Base-by-base conservation (phyloP, 148 eudicot species). In the Linanthus parryae region DNA sequence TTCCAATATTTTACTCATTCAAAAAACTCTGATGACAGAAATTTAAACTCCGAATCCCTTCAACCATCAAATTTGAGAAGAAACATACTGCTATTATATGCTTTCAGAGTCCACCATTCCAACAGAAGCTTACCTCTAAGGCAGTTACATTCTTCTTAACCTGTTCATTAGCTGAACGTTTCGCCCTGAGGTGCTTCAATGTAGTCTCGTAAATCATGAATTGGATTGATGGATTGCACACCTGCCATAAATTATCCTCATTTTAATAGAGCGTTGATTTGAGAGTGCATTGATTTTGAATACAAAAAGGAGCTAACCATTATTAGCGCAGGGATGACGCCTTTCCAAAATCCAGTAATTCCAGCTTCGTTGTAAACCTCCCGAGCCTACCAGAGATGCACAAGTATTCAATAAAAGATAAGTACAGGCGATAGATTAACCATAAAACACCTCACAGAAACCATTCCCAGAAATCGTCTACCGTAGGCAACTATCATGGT, bases 211-310 rank as follows among this genome's bases (percentile, higher is more conserved):
- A 86, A 55, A 91, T 81, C 97, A 86, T 86, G 73, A 91, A 91
- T 54, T 91, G 97, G 39, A 91, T 91, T 23, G 97, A 91, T 14
- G 97, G 97, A 72, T 91, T 91, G 71, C 89, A 86, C 12, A 91
- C 95, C 95, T 90, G 73, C 33, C 21, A 53, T 44, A 8, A 52
- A 33, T 47, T 20, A 25, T 43, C 41, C 41, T 18, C 36, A 43
- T 19, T 38, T 49, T 23, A 60, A 35, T 46, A 19, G 26, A 42
- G 14, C 18, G 30, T 8, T 18, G 10, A 26, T 27, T 28, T 7
- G n/a, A 9, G 41, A 42, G 9, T 13, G 39, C 21, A 35, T 37
- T 36, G 10, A 4, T 5, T 5, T 17, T 9, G 30, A 18, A 25
- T 8, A 5, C 7, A 16, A 14, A 25, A 22, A 29, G 18, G 33